phyloP scores from a whole-genome alignment of 2,329 filamentous ascomycete genomes.

The Aspergillus flavus region DNA sequence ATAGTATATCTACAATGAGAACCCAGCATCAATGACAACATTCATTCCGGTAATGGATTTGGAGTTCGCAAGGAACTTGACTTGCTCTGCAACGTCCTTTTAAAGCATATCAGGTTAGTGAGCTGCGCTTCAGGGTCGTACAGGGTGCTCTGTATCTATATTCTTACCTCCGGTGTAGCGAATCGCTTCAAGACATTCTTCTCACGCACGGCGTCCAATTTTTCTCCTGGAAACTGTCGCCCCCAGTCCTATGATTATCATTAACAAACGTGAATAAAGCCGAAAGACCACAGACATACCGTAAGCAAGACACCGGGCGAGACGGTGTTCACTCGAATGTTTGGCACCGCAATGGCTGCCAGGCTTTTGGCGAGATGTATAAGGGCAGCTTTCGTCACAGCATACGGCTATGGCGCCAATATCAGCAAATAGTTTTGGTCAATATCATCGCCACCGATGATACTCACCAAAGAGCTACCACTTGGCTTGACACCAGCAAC shows the following conservation, averaged over 20 bases:
- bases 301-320: neutral
- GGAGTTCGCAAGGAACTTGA: neutral
- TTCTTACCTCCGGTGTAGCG: neutral
- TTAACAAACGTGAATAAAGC: neutral
- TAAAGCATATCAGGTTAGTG: neutral
- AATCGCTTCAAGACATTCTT: neutral
- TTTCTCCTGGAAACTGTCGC: neutral
- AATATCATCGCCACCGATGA: neutral
- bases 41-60: neutral
- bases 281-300: neutral
- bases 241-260: neutral
- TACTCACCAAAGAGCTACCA: constrained; percentile 57
- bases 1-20: neutral
- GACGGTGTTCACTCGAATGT: neutral
- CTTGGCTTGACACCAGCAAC: constrained; percentile 65
- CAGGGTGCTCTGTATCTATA: neutral
- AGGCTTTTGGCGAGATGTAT: neutral
- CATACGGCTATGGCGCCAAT: neutral
- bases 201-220: neutral
- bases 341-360: neutral
- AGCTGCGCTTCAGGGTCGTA: neutral
- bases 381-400: neutral
- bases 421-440: neutral
- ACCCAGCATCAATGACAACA: neutral
- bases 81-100: neutral